These are phyloP conservation scores for Boletus tomentosulus DNA, from an alignment of 768 basidiomycete species.

Conservation along the genomic window DNA sequence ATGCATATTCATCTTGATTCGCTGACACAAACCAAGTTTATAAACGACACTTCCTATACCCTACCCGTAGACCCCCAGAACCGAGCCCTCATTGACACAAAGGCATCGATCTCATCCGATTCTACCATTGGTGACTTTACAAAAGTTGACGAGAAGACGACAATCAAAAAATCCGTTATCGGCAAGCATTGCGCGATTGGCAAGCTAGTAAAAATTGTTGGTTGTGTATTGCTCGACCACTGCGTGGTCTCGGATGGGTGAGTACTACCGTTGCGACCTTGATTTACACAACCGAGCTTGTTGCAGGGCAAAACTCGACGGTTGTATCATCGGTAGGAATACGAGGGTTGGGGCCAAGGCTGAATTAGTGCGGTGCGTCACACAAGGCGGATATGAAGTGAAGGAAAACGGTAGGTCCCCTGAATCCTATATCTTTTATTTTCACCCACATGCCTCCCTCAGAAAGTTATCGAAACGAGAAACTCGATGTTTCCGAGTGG, in stretches of 20 bases:
- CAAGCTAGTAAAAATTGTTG: conserved; percentile 75
- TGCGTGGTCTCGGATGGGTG: conserved; percentile 87
- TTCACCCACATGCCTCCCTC: background rate
- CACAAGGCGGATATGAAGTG: conserved; percentile 77
- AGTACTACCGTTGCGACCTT: background rate
- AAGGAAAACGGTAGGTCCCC: conserved; percentile 48
- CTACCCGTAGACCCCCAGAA: conserved; percentile 59
- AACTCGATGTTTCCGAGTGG: conserved; percentile 56
- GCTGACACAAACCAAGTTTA: conserved; percentile 35
- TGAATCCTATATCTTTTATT: background rate
- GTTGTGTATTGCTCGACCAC: conserved; percentile 85
- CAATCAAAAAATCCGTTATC: conserved; percentile 74
- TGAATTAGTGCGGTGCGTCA: conserved; percentile 62
- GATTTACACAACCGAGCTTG: conserved; percentile 2
- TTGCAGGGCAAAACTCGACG: conserved; percentile 68
- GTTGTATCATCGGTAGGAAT: conserved; percentile 69
- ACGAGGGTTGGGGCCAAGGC: conserved; percentile 70
- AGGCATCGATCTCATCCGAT: conserved; percentile 80
- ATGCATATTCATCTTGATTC: conserved; percentile 4
- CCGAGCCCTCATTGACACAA: conserved; percentile 68
- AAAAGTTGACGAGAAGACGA: conserved; percentile 72
- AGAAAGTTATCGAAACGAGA: conserved; percentile 57
- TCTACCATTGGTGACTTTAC: conserved; percentile 81
- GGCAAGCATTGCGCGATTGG: conserved; percentile 84
- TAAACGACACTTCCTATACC: conserved; percentile 47